Evolutionary conservation across 306 rosid species (phyloP).

Genomic region (Vigna trinervia): DNA sequence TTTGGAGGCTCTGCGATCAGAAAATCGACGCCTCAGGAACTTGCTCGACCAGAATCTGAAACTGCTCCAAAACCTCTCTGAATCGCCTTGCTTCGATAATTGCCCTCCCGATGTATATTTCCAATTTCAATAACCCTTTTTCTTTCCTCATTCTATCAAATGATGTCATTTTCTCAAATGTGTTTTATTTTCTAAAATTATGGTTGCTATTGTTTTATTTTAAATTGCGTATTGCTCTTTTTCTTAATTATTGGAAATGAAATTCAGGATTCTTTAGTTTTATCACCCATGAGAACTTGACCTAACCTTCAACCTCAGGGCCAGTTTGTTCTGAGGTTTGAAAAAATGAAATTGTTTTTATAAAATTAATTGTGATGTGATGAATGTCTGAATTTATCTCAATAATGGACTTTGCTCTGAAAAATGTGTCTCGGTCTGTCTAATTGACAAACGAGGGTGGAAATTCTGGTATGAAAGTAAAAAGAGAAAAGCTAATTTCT

Average conservation of each 20-base stretch:
- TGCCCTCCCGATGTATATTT: slow-evolving; percentile 83
- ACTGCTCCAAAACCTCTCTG: slow-evolving; percentile 73
- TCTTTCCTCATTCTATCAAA: not conserved
- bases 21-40: slow-evolving; percentile 76
- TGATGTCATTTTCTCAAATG: not conserved
- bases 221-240: not conserved
- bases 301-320: not conserved
- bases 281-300: not conserved
- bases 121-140: not conserved
- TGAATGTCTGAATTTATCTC: not conserved
- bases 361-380: not conserved
- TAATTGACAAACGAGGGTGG: not conserved
- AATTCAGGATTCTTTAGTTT: not conserved
- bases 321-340: not conserved
- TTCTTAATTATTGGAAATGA: not conserved
- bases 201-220: not conserved
- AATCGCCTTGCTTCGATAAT: slow-evolving; percentile 67
- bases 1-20: slow-evolving; percentile 67
- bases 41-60: slow-evolving; percentile 76
- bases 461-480: not conserved
- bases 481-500: not conserved
- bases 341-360: not conserved
- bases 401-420: not conserved
- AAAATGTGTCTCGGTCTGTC: not conserved
- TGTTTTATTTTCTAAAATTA: not conserved